These are phyloP conservation scores for Aspergillus udagawae DNA, from an alignment of 2,329 filamentous ascomycete genomes.

Conservation along the genomic window DNA sequence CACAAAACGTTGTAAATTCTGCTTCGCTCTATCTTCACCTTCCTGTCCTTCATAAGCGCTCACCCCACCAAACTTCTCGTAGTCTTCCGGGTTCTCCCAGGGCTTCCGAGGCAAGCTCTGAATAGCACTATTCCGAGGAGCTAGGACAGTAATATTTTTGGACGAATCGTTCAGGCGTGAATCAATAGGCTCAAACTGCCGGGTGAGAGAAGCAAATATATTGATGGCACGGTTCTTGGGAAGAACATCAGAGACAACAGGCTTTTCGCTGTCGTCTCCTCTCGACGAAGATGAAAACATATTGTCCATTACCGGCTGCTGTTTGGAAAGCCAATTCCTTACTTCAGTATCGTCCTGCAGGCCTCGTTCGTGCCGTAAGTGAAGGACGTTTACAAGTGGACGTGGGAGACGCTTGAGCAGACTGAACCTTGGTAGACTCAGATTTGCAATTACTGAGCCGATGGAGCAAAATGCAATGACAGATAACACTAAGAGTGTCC, in stretches of 20 bases:
- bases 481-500: slow-evolving; percentile 1
- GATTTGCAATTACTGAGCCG: slow-evolving; percentile 10
- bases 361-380: slow-evolving; percentile 11
- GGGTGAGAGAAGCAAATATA: slow-evolving; percentile 76
- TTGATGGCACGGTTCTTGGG: slow-evolving; percentile 74
- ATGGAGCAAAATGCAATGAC: slow-evolving; percentile 6
- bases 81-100: slow-evolving; percentile 65
- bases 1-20: slow-evolving; percentile 76
- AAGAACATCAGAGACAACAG: slow-evolving; percentile 80
- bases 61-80: slow-evolving; percentile 57
- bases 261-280: slow-evolving; percentile 36
- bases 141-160: slow-evolving; percentile 77
- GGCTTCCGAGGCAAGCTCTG: slow-evolving; percentile 76
- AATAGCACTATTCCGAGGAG: slow-evolving; percentile 79
- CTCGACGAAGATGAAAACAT: slow-evolving; percentile 19
- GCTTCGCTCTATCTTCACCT: slow-evolving; percentile 70
- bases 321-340: slow-evolving; percentile 17
- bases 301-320: slow-evolving; percentile 23
- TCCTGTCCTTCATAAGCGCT: slow-evolving; percentile 71
- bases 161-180: slow-evolving; percentile 63
- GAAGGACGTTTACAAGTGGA: slow-evolving; percentile 13
- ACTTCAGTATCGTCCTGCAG: slow-evolving; percentile 11
- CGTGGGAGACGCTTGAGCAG: slow-evolving; percentile 19
- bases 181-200: slow-evolving; percentile 67
- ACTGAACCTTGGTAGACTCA: slow-evolving; percentile 9